Conservation (phyloP, 1,284 basidiomycete genomes). For the Xerocomus tenax region DNA sequence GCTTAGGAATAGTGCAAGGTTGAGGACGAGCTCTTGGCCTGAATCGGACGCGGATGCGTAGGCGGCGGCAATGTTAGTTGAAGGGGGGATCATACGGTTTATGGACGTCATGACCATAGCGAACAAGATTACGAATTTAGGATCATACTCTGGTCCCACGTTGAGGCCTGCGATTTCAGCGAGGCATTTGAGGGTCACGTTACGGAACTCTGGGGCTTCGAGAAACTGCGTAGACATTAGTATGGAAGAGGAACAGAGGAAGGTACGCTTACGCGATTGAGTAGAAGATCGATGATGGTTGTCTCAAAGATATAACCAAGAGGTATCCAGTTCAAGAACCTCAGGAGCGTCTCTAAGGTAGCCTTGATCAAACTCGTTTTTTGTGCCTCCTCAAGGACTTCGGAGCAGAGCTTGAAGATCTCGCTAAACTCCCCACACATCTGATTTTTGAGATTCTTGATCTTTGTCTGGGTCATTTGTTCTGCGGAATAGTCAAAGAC, state of each 20-base stretch:
- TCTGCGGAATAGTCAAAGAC: slow-evolving; percentile 99
- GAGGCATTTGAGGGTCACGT: slow-evolving; percentile 93
- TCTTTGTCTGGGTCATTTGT: slow-evolving; percentile 98
- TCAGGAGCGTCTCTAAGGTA: slow-evolving; percentile 89
- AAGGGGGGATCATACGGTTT: slow-evolving; percentile 96
- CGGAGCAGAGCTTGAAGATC: slow-evolving; percentile 91
- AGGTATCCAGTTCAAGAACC: slow-evolving; percentile 99
- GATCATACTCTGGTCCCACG: slow-evolving; percentile 97
- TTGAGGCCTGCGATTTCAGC: slow-evolving; percentile 94
- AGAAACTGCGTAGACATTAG: slow-evolving; percentile 63
- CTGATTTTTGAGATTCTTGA: slow-evolving; percentile 94
- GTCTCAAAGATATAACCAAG: slow-evolving; percentile 99
- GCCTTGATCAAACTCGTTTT: slow-evolving; percentile 93
- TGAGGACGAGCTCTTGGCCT: slow-evolving; percentile 95
- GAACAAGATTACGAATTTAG: slow-evolving; percentile 96
- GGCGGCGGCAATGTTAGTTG: slow-evolving; percentile 88
- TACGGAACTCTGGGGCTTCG: slow-evolving; percentile 94
- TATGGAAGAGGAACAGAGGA: slow-evolving; percentile 5
- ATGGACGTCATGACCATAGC: slow-evolving; percentile 96
- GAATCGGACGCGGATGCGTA: slow-evolving; percentile 87
- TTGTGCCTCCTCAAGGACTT: slow-evolving; percentile 95
- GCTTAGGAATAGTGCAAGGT: slow-evolving; percentile 91
- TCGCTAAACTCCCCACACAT: slow-evolving; percentile 97
- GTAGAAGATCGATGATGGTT: slow-evolving; percentile 89
- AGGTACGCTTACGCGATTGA: slow-evolving; percentile 64